A percentile compares a stretch with the other conserved stretches of the same genome.
Conservation (phyloP, 192 early-diverging fungal genomes). For the Haplosporangium gracile region DNA sequence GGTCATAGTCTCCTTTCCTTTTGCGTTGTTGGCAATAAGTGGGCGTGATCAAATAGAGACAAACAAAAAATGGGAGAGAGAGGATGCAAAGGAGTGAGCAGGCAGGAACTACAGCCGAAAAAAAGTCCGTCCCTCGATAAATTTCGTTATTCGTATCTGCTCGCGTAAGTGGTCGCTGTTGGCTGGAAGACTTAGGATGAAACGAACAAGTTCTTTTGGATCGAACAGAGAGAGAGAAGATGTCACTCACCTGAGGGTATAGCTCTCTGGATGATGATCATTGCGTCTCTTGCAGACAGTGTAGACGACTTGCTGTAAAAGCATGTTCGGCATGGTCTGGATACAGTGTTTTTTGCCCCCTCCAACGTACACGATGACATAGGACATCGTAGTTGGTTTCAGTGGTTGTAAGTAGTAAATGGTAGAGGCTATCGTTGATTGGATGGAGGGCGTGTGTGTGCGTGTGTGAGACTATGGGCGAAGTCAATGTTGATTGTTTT, state of each 20-base stretch:
- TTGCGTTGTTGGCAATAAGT: not conserved
- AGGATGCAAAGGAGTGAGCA: not conserved
- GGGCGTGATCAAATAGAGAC: not conserved
- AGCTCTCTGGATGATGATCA: slow-evolving; percentile 59
- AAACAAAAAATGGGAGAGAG: not conserved
- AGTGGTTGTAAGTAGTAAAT: not conserved
- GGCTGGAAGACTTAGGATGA: not conserved
- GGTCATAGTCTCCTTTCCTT: not conserved
- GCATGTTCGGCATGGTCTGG: slow-evolving; percentile 78
- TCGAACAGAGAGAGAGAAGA: not conserved
- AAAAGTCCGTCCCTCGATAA: no score
- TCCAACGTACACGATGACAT: slow-evolving; percentile 55
- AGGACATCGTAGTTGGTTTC: slow-evolving; percentile 62
- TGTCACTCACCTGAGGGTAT: slow-evolving; percentile 63
- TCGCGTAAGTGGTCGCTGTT: not conserved
- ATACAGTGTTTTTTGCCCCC: slow-evolving; percentile 55
- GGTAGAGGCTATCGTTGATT: not conserved
- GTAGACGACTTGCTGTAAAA: slow-evolving; percentile 71
- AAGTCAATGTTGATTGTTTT: not conserved
- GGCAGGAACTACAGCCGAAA: not conserved
- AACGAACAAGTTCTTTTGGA: not conserved
- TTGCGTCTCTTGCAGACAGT: slow-evolving; percentile 66
- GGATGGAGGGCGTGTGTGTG: no score
- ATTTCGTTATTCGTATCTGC: not conserved
- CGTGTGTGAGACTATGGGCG: not conserved